These are phyloP conservation scores for Pseudogymnoascus sp. DNA, from an alignment of 2,329 filamentous ascomycete species.

Conservation along the genomic window DNA sequence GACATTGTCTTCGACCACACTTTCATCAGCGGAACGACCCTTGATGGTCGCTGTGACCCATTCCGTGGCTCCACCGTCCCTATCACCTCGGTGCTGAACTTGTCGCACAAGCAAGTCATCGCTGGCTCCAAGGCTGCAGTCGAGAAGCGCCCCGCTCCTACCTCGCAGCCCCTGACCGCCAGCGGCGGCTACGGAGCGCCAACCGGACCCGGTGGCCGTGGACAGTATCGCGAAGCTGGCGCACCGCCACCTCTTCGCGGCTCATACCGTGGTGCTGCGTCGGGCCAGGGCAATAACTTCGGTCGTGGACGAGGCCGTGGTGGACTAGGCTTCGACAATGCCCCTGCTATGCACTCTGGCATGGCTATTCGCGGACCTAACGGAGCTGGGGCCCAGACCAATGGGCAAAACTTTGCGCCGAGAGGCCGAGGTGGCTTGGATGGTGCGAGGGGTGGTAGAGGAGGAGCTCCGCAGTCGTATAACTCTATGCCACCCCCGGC, in stretches of 20 bases:
- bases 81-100: conserved; percentile 78
- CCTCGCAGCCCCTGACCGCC: conserved; percentile 42
- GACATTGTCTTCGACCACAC: conserved; percentile 90
- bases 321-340: conserved; percentile 22
- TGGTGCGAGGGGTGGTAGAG: neutral
- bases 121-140: conserved; percentile 51
- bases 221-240: conserved; percentile 51
- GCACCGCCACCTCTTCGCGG: conserved; percentile 47
- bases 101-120: conserved; percentile 73
- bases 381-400: neutral
- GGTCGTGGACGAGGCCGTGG: conserved; percentile 33
- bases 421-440: conserved; percentile 1
- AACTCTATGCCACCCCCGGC: conserved; percentile 53
- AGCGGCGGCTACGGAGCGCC: conserved; percentile 46
- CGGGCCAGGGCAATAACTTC: conserved; percentile 35
- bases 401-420: neutral
- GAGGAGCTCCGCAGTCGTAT: conserved; percentile 31
- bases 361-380: conserved; percentile 6
- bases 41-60: conserved; percentile 80
- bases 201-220: conserved; percentile 44
- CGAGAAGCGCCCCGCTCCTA: conserved; percentile 42
- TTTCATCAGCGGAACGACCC: conserved; percentile 94
- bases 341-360: conserved; percentile 2
- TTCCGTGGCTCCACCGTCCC: conserved; percentile 93
- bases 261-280: conserved; percentile 48